Evolutionary conservation across 257 asterid species (phyloP), one percentile per base, ranked within the genome.

Genomic region (Ehretia macrophylla): DNA sequence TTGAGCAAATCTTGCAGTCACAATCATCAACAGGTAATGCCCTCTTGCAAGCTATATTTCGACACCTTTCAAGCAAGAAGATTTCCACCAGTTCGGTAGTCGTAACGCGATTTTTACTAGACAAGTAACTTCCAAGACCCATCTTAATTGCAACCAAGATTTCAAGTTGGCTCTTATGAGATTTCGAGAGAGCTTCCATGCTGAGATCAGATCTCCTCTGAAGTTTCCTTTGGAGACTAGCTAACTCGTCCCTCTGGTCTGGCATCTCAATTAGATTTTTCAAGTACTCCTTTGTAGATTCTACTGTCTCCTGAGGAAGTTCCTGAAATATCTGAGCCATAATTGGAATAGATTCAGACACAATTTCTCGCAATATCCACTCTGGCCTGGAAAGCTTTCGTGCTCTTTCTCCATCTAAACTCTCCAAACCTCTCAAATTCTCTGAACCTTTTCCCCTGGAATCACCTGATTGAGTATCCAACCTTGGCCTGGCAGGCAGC

Each of bases 1-100:
- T 73, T 0, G 85, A 86, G 74, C 99, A 92, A 68, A 86, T 77
- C 80, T 84, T 83, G 81, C 96, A 92, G 61, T 86, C 87, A 44
- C 99, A 92, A 68, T 88, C 87, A 4, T 83, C 97, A 32, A 83
- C 91, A 0, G 97, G 97, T 53, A 92, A 72, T 44, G 66, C 13
- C 68, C 91, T 75, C 81, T 65, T 83, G 81, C 99, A 92, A 20
- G 67, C 69, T 14, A 86, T 51, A 68, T 92, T 89, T 68, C 88
- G 79, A 77, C 99, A 92, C 69, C 96, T 64, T 63, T 92, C 96
- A 35, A 83, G 79, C 17, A 76, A 66, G 84, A 81, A 92, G 46
- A 88, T 88, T 8, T 92, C 95, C 9, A 89, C 83, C 35, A 92
- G 69, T 59, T 92, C 96, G 8, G 75, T 48, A 0, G 59, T 27